Evolutionary conservation across 208 protist genomes (phyloP), one percentile per base, ranked within the genome.

Genomic region (Trypanosoma grayi): DNA sequence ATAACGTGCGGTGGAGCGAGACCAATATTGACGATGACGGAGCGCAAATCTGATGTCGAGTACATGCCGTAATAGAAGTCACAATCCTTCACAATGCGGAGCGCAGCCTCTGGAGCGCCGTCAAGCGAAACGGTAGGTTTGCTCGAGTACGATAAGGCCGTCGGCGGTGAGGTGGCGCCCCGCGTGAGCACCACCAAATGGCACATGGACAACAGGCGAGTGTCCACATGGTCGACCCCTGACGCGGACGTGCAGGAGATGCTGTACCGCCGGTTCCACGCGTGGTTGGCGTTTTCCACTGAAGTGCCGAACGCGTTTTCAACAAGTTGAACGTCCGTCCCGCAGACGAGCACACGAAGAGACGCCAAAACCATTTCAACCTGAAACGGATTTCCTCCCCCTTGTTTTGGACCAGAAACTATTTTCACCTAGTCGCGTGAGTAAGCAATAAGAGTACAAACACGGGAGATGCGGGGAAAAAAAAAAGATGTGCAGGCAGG

Each of bases 1-100:
- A 96, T 59, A 7, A 96, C 65, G 58, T 96, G 90, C 13, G 73
- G 16, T 7, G 90, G 90, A 4, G 84, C 72, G 33, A 91, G 68
- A 4, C 63, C 76, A 28, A 85, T 61, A 16, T 70, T 48, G 18
- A 88, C 27, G 10, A 81, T 50, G 22, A 58, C 64, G 31, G 44
- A 50, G 4, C 73, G 70, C 14, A 94, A 55, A 39, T 72, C 62
- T 24, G 56, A 54, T 7, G 83, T 36, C 7, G 74, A 1, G 22
- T 74, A 70, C 13, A 60, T 39, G 31, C 88, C 88, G 51, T 92
- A 90, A 54, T 82, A 94, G 47, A 83, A 92, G 40, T 75, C 59
- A 43, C 73, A 67, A 55, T 77, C 76, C 13, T 47, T 51, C 33
- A 94, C 28, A 11, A 71, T 60, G 22, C 67, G 63, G 16, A 89